Evolutionary conservation across 306 rosid species (phyloP), one percentile per base, ranked within the genome.

Genomic region (Hippophae gyantsensis): DNA sequence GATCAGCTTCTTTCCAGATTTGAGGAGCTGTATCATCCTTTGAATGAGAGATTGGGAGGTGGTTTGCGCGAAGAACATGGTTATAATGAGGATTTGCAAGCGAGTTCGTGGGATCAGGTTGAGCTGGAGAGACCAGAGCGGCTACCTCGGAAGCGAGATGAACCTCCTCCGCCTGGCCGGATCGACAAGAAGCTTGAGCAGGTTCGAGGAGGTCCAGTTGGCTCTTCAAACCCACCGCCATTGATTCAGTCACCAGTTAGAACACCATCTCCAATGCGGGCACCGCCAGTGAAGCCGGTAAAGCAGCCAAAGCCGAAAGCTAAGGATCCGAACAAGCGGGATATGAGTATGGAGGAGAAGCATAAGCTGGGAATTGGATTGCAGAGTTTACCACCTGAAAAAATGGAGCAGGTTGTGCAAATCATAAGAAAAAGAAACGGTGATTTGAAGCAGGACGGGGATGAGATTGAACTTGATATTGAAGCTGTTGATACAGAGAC

Each of bases 221-320:
- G 78, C 61, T 80, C 84, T 11, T 78, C 88, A 0, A 80, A 92
- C 11, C 23, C 23, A 18, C 95, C 86, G 0, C 83, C 80, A 0
- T 14, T 71, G 57, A 8, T 32, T 26, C 95, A 85, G 54, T 88
- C 96, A 1, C 93, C 94, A 0, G 96, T 82, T 26, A 75, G 75
- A 8, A 77, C 90, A 0, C 84, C 94, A 0, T 83, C 95, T 0
- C 97, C 97, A 5, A 50, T 76, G 72, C 64, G 78, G 13, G 78
- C 80, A 0, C 85, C 76, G 3, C 85, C 76, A 0, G 86, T 78
- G 73, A 93, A 88, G 74, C 80, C 86, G 0, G n/a, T 82, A 78
- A 93, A 81, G 79, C 99, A 78, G 63, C 99, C 99, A 0, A 93
- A 93, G 78, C 99, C 99, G 0, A 92, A 92, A 82, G 96, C 99